phyloP scores from a whole-genome alignment of 2,329 filamentous ascomycete species.

The Fusarium udum region DNA sequence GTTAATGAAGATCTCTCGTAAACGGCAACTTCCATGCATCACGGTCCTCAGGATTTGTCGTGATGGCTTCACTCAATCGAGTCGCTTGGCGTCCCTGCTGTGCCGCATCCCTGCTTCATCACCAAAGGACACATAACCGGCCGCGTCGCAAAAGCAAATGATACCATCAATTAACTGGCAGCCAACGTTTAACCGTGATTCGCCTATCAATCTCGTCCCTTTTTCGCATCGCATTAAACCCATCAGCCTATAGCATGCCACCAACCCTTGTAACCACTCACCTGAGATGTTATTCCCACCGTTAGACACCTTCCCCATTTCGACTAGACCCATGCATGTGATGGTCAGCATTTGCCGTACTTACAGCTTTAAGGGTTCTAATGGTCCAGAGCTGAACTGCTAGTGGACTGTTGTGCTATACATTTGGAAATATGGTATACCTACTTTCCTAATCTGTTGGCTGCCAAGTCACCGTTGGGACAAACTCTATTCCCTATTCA shows the following conservation, averaged over 20 bases:
- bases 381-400: background rate
- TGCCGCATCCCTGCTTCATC: background rate
- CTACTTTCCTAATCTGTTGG: conserved; percentile 1
- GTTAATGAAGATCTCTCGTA: background rate
- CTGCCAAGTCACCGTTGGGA: conserved; percentile 13
- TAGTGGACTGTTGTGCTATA: background rate
- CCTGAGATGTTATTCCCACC: conserved; percentile 22
- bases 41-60: background rate
- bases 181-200: background rate
- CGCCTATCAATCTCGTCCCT: background rate
- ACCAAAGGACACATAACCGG: background rate
- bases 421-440: background rate
- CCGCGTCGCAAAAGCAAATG: background rate
- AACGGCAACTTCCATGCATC: background rate
- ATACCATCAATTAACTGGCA: background rate
- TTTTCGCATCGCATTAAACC: background rate
- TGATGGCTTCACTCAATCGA: background rate
- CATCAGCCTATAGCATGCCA: background rate
- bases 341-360: conserved; percentile 1
- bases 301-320: conserved; percentile 4
- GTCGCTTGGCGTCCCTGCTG: background rate
- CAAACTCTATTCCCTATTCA: conserved; percentile 6
- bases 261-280: conserved; percentile 6
- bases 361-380: conserved; percentile 3
- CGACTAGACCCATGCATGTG: background rate